phyloP scores from a whole-genome alignment of 805 yeast genomes.

The Metschnikowia picachoensis region DNA sequence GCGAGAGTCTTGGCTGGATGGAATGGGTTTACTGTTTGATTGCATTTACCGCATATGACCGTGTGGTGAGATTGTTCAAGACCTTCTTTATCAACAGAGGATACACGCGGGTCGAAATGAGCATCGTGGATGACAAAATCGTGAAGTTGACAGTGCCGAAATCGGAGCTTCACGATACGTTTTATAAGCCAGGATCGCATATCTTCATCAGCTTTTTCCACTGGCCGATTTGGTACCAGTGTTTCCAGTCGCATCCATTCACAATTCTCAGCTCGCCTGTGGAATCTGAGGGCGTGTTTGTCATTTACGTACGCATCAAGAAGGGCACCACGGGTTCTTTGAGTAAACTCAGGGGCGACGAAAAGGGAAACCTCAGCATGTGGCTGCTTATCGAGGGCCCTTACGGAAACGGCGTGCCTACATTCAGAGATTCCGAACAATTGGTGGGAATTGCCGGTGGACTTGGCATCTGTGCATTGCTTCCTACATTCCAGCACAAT shows the following conservation, averaged over 20 bases:
- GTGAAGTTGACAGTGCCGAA: constrained; percentile 16
- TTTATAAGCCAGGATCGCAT: constrained; percentile 16
- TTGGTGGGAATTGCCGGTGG: constrained; percentile 19
- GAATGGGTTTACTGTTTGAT: constrained; percentile 18
- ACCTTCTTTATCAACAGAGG: constrained; percentile 17
- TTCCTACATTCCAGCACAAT: constrained; percentile 11
- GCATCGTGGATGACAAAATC: constrained; percentile 11
- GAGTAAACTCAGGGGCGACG: constrained; percentile 12
- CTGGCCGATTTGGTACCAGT: constrained; percentile 19
- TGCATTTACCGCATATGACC: constrained; percentile 15
- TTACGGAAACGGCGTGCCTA: constrained; percentile 14
- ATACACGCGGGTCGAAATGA: constrained; percentile 6
- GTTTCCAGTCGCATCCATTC: constrained; percentile 19
- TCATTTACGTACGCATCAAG: constrained; percentile 17
- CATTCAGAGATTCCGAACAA: constrained; percentile 8
- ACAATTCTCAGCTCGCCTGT: constrained; percentile 15
- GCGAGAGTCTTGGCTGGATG: constrained; percentile 14
- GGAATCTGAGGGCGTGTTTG: constrained; percentile 10
- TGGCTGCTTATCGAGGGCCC: constrained; percentile 21
- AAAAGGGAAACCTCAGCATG: constrained; percentile 13
- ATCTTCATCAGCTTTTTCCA: constrained; percentile 17
- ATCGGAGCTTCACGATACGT: constrained; percentile 10
- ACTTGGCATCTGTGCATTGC: constrained; percentile 16
- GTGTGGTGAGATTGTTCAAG: constrained; percentile 13
- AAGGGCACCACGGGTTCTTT: constrained; percentile 14